A percentile compares a stretch with the other conserved stretches of the same genome.
These are phyloP conservation scores for Boeremia lycopersici DNA, from an alignment of 2,329 filamentous ascomycete species.

Conservation along the genomic window DNA sequence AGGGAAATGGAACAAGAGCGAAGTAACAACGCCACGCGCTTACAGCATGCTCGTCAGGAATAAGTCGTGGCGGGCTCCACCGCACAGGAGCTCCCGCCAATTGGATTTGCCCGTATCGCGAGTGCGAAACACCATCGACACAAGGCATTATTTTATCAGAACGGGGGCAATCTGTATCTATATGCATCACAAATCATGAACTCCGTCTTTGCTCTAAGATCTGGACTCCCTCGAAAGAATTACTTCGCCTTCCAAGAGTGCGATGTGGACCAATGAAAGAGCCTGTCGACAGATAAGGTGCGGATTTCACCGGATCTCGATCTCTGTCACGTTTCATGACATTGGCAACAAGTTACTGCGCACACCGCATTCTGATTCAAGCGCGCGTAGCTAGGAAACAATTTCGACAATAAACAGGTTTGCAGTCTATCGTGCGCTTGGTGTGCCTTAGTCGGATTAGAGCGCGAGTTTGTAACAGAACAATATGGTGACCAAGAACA, in stretches of 20 bases:
- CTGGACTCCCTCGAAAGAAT: neutral
- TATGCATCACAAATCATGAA: constrained; percentile 4
- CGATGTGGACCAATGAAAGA: neutral
- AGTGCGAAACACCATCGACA: neutral
- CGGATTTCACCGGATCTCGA: constrained; percentile 1
- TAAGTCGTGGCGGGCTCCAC: neutral
- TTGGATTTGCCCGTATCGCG: too few species aligned
- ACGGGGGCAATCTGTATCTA: constrained; percentile 9
- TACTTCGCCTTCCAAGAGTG: neutral
- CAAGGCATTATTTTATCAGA: neutral
- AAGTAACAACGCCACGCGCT: neutral
- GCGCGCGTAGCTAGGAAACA: neutral
- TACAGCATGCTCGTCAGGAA: neutral
- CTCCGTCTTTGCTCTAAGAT: neutral
- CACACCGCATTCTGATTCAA: constrained; percentile 7
- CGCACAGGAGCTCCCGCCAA: neutral
- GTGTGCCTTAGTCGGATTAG: too few species aligned
- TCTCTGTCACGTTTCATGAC: constrained; percentile 6
- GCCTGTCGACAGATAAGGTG: neutral
- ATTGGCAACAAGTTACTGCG: neutral
- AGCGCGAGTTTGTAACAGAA: too few species aligned
- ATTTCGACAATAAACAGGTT: neutral
- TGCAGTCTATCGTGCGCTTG: neutral
- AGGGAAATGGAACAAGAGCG: neutral
- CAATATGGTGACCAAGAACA: too few species aligned